Base-by-base conservation (phyloP, 2,329 filamentous ascomycete genomes). In the Thielaviopsis euricoi region DNA sequence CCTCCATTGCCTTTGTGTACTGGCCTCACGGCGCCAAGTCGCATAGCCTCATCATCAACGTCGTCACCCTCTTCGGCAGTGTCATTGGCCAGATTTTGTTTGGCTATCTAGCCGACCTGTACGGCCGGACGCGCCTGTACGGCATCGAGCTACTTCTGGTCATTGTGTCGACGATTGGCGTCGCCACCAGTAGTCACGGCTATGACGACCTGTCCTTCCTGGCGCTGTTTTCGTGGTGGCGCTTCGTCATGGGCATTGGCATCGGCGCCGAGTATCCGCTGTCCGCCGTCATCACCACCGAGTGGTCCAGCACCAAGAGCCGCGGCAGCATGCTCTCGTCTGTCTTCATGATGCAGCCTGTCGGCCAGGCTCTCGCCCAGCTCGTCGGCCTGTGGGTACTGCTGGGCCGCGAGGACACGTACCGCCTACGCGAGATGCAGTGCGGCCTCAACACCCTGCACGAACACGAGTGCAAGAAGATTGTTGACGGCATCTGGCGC, bases 261-360 rank as follows among this genome's bases (percentile, higher is more conserved):
- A 81, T 85, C 37, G 81, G 81, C n/a, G 82, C 79, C 17, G 82
- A 86, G 67, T 86, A 86, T 65, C 83, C 83, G 1, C 70, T 86
- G 2, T 80, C 75, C 51, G 82, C 82, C 0, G 78, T 85, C 9
- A 86, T 87, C 37, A 83, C 81, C 0, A 78, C 82, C 0, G 83
- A 86, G 72, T 85, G 76, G 71, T 71, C 76, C 5, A 78, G 75
- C 56, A 85, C 80, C 0, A 77, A 76, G 53, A 81, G 81, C n/a
- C 73, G 83, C 53, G 78, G 78, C n/a, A 79, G 75, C 21, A 86
- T 86, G 82, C 71, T 86, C 62, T 79, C 82, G 6, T 76, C 76
- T 3, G 81, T 86, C 33, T 86, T 86, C 65, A 74, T 84, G 63
- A 85, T 84, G 78, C 83, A 86, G 63, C 81, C 83, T 1, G 70